Conservation (phyloP, 2,329 filamentous ascomycete species). For the Fusarium sp. region DNA sequence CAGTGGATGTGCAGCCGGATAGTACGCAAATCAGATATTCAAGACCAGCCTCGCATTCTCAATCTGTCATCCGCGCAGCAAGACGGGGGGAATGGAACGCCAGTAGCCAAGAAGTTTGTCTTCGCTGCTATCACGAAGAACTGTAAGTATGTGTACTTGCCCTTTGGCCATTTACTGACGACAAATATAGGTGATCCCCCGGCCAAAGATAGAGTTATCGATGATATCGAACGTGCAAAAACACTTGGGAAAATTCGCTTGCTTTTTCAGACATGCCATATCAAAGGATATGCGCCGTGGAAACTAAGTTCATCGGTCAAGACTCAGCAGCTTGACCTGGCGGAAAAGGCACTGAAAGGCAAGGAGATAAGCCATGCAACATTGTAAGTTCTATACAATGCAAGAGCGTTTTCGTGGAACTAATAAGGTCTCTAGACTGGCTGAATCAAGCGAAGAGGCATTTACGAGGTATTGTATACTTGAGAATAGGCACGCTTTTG, state of each 20-base stretch:
- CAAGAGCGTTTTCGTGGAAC: background rate
- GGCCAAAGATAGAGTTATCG: background rate
- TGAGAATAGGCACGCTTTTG: background rate
- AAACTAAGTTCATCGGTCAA: too few species aligned
- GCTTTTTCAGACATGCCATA: accelerated
- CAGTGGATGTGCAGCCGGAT: accelerated
- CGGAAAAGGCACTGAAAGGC: slow-evolving; percentile 48
- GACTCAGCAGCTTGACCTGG: background rate
- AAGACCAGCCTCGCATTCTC: accelerated
- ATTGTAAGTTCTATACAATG: slow-evolving; percentile 12
- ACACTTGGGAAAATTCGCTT: slow-evolving; percentile 38
- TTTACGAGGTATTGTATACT: accelerated
- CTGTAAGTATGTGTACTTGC: background rate
- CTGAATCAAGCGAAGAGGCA: background rate
- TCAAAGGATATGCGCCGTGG: accelerated
- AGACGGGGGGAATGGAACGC: background rate
- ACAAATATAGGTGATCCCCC: background rate
- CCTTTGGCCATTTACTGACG: background rate
- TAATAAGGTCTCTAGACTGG: background rate
- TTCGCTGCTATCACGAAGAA: slow-evolving; percentile 33
- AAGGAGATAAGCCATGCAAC: slow-evolving; percentile 44
- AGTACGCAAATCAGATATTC: accelerated
- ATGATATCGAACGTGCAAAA: background rate
- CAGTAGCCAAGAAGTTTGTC: background rate
- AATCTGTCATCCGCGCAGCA: background rate